phyloP scores from a whole-genome alignment of 495 filamentous ascomycete genomes.

The Podospora sp. region DNA sequence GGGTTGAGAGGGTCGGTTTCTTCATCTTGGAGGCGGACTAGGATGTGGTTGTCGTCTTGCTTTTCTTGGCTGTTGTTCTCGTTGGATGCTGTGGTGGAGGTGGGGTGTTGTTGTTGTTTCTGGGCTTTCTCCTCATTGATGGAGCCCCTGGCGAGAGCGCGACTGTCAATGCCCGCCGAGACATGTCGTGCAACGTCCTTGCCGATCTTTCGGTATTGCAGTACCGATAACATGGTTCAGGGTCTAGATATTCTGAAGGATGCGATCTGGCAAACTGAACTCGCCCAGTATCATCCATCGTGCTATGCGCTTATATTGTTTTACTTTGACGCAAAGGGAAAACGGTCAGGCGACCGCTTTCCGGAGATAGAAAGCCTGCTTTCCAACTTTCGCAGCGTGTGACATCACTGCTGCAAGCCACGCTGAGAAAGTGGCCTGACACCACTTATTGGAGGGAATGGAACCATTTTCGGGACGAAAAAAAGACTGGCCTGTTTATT shows the following conservation, averaged over 20 bases:
- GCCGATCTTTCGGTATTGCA: constrained; percentile 21
- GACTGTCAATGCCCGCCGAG: constrained; percentile 14
- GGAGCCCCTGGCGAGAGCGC: constrained; percentile 2
- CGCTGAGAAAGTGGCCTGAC: not conserved
- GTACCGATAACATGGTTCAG: constrained; percentile 16
- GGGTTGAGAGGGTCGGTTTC: constrained; percentile 34
- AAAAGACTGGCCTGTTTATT: no score
- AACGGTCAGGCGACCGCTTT: constrained; percentile 10
- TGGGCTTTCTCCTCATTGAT: constrained; percentile 11
- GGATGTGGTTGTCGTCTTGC: constrained; percentile 23
- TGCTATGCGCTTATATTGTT: not conserved
- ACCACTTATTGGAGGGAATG: no score
- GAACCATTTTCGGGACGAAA: no score
- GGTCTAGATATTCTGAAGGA: constrained; percentile 1
- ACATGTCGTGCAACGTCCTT: constrained; percentile 16
- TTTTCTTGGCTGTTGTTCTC: not conserved
- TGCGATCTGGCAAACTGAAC: not conserved
- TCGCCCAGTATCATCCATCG: not conserved
- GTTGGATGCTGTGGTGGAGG: not conserved
- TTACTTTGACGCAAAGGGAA: constrained; percentile 7
- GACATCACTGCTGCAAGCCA: constrained; percentile 19
- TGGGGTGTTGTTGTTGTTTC: no score
- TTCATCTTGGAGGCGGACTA: constrained; percentile 2
- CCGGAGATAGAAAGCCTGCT: not conserved
- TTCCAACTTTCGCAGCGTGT: constrained; percentile 11